phyloP scores from a whole-genome alignment of 2,329 filamentous ascomycete species.

The Neonectria ditissima region DNA sequence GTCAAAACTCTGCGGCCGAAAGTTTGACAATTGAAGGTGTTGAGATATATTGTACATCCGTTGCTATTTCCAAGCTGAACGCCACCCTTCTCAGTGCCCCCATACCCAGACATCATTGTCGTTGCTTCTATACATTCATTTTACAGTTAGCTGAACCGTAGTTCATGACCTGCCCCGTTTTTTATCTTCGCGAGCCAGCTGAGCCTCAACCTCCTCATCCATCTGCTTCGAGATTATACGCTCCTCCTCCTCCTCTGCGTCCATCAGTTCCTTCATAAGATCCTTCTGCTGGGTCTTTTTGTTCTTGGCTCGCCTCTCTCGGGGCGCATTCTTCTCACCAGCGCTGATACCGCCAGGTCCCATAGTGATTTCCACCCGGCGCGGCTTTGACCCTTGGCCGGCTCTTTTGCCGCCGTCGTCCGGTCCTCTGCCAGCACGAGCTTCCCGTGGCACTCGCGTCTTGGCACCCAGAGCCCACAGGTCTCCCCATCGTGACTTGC shows the following conservation, averaged over 20 bases:
- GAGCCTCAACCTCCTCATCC: constrained; percentile 47
- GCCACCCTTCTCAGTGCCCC: constrained; percentile 20
- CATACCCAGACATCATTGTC: constrained; percentile 15
- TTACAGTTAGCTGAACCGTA: constrained; percentile 26
- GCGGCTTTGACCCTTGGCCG: constrained; percentile 53
- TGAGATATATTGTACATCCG: constrained; percentile 39
- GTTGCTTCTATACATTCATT: constrained; percentile 37
- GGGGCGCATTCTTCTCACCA: constrained; percentile 51
- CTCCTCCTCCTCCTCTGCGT: constrained; percentile 50
- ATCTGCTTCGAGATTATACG: constrained; percentile 47
- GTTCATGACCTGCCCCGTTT: constrained; percentile 23
- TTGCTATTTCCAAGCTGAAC: constrained; percentile 20
- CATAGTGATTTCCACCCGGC: constrained; percentile 53
- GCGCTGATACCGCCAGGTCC: constrained; percentile 53
- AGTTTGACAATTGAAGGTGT: constrained; percentile 1
- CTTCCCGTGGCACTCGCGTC: constrained; percentile 73
- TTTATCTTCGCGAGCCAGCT: constrained; percentile 38
- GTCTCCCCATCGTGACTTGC: constrained; percentile 92
- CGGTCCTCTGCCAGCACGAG: constrained; percentile 68
- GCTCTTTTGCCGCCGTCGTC: constrained; percentile 62
- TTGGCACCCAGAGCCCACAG: constrained; percentile 96
- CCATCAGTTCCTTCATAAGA: constrained; percentile 55
- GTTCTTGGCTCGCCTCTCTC: constrained; percentile 56
- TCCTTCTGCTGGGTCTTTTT: constrained; percentile 53
- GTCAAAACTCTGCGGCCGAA: background rate